Conservation (phyloP, 2,329 filamentous ascomycete genomes). For the Aureobasidium uvarum region DNA sequence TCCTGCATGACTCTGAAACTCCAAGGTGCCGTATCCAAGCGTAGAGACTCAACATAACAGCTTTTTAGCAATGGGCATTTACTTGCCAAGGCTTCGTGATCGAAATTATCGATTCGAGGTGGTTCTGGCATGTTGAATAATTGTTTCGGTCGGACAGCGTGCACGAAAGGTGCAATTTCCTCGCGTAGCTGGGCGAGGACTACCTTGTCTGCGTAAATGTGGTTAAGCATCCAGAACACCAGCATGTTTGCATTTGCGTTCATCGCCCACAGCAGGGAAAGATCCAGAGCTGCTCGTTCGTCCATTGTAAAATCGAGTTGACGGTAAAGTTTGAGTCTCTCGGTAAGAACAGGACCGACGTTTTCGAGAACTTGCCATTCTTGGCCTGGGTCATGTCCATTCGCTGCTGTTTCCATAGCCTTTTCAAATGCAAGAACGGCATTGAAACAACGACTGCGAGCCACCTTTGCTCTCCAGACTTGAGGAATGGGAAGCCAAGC, state of each 20-base stretch:
- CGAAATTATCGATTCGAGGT: slow-evolving; percentile 36
- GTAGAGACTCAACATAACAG: slow-evolving; percentile 41
- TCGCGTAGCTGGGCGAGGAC: slow-evolving; percentile 38
- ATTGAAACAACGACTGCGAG: slow-evolving; percentile 34
- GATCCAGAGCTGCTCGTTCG: slow-evolving; percentile 41
- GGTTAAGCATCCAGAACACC: slow-evolving; percentile 42
- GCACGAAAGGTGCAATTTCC: slow-evolving; percentile 38
- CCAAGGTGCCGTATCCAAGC: slow-evolving; percentile 40
- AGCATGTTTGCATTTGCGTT: slow-evolving; percentile 54
- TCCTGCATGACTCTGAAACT: slow-evolving; percentile 39
- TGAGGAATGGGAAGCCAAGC: slow-evolving; percentile 56
- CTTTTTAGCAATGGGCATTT: slow-evolving; percentile 42
- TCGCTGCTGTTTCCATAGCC: slow-evolving; percentile 36
- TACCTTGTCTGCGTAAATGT: slow-evolving; percentile 38
- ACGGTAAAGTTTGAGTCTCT: slow-evolving; percentile 36
- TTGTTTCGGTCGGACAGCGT: slow-evolving; percentile 35
- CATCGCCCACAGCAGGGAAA: slow-evolving; percentile 56
- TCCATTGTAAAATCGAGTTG: slow-evolving; percentile 36
- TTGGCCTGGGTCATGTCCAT: slow-evolving; percentile 35
- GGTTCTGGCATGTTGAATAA: slow-evolving; percentile 38
- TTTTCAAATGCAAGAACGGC: slow-evolving; percentile 35
- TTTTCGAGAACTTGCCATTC: slow-evolving; percentile 39
- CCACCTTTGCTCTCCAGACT: slow-evolving; percentile 49
- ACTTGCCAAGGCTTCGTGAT: slow-evolving; percentile 37
- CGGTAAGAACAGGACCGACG: slow-evolving; percentile 38